Percentiles rank a stretch among this genome's conserved stretches.
These are phyloP conservation scores for Westerdykella aurantiaca DNA, from an alignment of 2,329 filamentous ascomycete species.

Conservation along the genomic window DNA sequence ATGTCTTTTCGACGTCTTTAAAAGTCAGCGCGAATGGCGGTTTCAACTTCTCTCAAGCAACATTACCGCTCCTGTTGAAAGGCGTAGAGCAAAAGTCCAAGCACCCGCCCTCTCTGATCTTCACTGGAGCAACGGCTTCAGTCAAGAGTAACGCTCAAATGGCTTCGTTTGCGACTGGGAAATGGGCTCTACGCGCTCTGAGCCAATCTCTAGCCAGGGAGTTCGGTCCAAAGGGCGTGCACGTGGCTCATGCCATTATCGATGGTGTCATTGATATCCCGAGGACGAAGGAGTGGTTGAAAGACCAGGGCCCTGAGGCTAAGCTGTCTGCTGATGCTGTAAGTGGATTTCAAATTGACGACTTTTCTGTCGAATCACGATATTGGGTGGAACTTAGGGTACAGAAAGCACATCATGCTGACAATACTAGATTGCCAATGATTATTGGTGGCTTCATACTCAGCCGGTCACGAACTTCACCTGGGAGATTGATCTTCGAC, in stretches of 20 bases:
- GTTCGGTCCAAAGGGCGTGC: slow-evolving; percentile 77
- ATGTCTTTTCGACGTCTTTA: slow-evolving; percentile 51
- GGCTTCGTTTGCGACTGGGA: slow-evolving; percentile 67
- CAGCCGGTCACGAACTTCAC: slow-evolving; percentile 76
- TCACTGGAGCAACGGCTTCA: slow-evolving; percentile 81
- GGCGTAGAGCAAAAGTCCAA: slow-evolving; percentile 47
- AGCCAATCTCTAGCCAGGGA: slow-evolving; percentile 72
- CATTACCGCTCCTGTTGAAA: slow-evolving; percentile 64
- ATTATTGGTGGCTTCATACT: slow-evolving; percentile 77
- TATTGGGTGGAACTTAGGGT: not conserved
- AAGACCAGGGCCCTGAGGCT: slow-evolving; percentile 52
- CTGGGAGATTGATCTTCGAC: slow-evolving; percentile 73
- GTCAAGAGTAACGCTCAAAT: slow-evolving; percentile 66
- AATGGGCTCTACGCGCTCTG: slow-evolving; percentile 71
- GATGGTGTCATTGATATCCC: slow-evolving; percentile 84
- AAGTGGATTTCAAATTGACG: slow-evolving; percentile 34
- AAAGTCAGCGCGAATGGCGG: slow-evolving; percentile 54
- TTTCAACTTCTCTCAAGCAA: slow-evolving; percentile 68
- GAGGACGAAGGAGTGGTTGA: slow-evolving; percentile 56
- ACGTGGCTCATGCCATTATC: slow-evolving; percentile 75
- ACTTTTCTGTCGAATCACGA: not conserved
- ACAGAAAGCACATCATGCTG: slow-evolving; percentile 2
- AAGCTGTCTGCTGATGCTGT: slow-evolving; percentile 73
- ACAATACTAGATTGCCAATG: slow-evolving; percentile 66
- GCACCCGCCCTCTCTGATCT: slow-evolving; percentile 72